Evolutionary conservation across 441 rosid genomes (phyloP), one percentile per base, ranked within the genome.

Genomic region (Jatropha multifida): DNA sequence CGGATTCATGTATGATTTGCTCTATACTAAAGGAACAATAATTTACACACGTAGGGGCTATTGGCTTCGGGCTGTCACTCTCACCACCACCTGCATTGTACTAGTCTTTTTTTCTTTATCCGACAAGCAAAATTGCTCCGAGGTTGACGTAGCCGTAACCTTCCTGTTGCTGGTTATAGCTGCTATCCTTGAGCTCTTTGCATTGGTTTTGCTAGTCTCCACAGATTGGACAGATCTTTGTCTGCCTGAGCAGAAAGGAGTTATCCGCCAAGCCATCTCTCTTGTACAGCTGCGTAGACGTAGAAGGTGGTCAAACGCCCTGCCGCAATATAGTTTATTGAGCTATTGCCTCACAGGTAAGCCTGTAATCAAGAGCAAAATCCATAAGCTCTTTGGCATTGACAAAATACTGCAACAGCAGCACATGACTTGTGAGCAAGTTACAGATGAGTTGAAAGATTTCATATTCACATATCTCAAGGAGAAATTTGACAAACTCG

Each of bases 1-100:
- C 12, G 79, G 82, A 5, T 78, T 83, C 75, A 67, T 74, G 63
- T 78, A 74, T 14, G 81, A 80, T 27, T 10, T 71, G 52, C 73
- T 74, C 65, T 65, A 76, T 63, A 81, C 81, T 20, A 81, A 83
- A 75, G 81, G 71, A 18, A 26, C 65, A 8, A 54, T 77, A 9
- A 67, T 70, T 7, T 76, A 78, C 61, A 65, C 81, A 5, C 3
- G 23, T 2, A 48, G 2, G 79, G 74, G 18, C 26, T 64, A 48
- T 51, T 76, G 61, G 65, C 62, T 76, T 55, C 64, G 83, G 49
- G 40, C 49, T 20, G 23, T 81, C 49, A 80, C 77, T 20, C 77
- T 82, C 32, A 71, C 55, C 1, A 75, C 74, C 61, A 76, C 84
- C 27, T 70, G 23, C 78, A 63, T 61, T 40, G 69, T 69, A 32